These are phyloP conservation scores for Skeletonema marinoi DNA, from an alignment of 108 stramenopile species.

Conservation along the genomic window DNA sequence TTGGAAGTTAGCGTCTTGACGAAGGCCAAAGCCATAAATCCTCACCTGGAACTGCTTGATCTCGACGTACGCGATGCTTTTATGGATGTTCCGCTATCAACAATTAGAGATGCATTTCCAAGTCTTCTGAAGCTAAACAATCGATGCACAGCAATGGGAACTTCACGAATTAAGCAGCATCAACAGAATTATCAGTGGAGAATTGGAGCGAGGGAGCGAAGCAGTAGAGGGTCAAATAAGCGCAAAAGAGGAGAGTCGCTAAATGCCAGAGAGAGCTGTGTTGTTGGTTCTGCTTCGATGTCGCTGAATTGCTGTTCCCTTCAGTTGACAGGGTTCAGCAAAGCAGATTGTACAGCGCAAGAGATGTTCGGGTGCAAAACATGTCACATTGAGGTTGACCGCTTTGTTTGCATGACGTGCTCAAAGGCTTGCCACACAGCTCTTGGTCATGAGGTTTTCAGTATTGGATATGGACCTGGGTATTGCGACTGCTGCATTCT, in stretches of 20 bases:
- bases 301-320: conserved; percentile 13
- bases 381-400: conserved; percentile 16
- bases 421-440: conserved; percentile 11
- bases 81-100: conserved; percentile 12
- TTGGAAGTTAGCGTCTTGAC: conserved; percentile 3
- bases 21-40: neutral
- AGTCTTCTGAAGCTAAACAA: conserved; percentile 28
- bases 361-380: conserved; percentile 24
- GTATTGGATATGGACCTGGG: conserved; percentile 10
- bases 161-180: neutral
- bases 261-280: neutral
- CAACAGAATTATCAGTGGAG: conserved; percentile 4
- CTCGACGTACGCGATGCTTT: conserved; percentile 12
- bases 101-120: neutral
- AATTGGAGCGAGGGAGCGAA: conserved; percentile 3
- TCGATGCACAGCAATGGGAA: conserved; percentile 16
- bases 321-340: conserved; percentile 14
- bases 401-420: conserved; percentile 18
- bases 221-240: neutral
- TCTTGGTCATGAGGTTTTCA: conserved; percentile 9
- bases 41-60: conserved; percentile 14
- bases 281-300: neutral
- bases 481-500: conserved; percentile 22
- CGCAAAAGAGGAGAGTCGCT: neutral
- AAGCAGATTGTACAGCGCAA: conserved; percentile 4